phyloP scores from a whole-genome alignment of 306 rosid species.

The Spatholobus suberectus region DNA sequence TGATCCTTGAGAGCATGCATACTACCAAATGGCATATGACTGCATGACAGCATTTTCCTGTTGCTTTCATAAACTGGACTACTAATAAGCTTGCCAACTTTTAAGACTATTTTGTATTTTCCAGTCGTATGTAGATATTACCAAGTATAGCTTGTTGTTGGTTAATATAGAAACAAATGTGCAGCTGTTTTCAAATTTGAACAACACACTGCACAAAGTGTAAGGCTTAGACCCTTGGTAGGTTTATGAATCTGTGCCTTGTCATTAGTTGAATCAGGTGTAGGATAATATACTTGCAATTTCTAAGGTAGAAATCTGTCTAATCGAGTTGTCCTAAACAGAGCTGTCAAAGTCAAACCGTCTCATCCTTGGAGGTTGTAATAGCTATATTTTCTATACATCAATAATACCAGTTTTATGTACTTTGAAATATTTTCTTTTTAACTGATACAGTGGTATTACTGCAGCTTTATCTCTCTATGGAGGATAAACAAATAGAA shows the following conservation, averaged over 20 bases:
- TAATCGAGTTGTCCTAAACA: neutral
- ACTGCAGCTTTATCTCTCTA: neutral
- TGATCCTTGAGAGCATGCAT: constrained; percentile 21
- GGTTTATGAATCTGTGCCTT: neutral
- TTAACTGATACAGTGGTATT: neutral
- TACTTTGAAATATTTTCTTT: neutral
- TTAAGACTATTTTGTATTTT: neutral
- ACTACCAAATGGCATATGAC: constrained; percentile 22
- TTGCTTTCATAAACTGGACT: constrained; percentile 20
- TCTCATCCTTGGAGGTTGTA: constrained; percentile 8
- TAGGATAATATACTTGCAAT: constrained; percentile 17
- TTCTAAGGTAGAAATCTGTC: constrained; percentile 14
- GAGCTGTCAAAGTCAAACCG: constrained; percentile 2
- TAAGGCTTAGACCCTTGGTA: neutral
- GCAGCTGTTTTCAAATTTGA: neutral
- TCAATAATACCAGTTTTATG: neutral
- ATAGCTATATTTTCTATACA: constrained; percentile 8
- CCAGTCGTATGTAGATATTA: neutral
- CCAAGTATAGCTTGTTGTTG: constrained; percentile 22
- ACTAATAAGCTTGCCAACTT: neutral
- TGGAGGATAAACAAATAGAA: neutral
- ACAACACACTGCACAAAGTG: neutral
- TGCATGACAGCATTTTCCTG: constrained; percentile 6
- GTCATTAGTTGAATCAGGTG: neutral
- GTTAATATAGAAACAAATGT: constrained; percentile 21